A percentile compares a stretch with the other conserved stretches of the same genome.
Evolutionary conservation across 495 filamentous ascomycete species (phyloP).

Genomic region (Aspergillus homomorphus): DNA sequence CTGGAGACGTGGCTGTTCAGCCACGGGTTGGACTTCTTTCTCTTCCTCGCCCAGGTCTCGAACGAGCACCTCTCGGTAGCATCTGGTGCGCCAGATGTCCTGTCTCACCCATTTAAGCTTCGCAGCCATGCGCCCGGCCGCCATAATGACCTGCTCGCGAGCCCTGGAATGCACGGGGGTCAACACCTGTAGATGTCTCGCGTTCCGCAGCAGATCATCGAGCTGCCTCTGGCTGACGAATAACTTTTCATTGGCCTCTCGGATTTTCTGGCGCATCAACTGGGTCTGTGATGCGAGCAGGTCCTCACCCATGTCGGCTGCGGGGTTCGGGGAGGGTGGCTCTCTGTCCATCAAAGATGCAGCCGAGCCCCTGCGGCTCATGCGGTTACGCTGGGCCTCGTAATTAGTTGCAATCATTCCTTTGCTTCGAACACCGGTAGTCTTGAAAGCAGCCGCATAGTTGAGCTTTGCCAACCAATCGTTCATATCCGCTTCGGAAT

Average conservation of each 20-base stretch:
- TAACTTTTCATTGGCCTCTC: constrained; percentile 79
- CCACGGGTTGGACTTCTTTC: constrained; percentile 18
- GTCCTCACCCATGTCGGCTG: constrained; percentile 76
- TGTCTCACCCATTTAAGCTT: constrained; percentile 90
- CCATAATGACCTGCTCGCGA: constrained; percentile 77
- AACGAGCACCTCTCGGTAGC: constrained; percentile 82
- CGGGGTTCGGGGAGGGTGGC: constrained; percentile 57
- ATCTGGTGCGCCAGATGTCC: constrained; percentile 89
- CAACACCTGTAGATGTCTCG: constrained; percentile 85
- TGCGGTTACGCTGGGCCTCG: constrained; percentile 76
- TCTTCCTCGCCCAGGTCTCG: constrained; percentile 80
- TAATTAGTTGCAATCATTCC: constrained; percentile 81
- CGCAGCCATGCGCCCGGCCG: constrained; percentile 80
- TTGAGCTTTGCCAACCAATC: constrained; percentile 97
- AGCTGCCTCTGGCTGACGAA: constrained; percentile 68
- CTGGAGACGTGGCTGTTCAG: constrained; percentile 20
- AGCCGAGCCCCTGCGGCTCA: constrained; percentile 62
- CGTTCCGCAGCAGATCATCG: constrained; percentile 80
- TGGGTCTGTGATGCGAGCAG: constrained; percentile 75
- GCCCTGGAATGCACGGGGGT: constrained; percentile 86
- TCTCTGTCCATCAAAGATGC: constrained; percentile 36
- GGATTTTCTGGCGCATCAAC: constrained; percentile 78
- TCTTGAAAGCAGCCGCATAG: constrained; percentile 90
- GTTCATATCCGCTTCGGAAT: constrained; percentile 86
- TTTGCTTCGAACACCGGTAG: constrained; percentile 85